These are phyloP conservation scores for Boechera retrofracta DNA, from an alignment of 345 rosid species.

Conservation along the genomic window DNA sequence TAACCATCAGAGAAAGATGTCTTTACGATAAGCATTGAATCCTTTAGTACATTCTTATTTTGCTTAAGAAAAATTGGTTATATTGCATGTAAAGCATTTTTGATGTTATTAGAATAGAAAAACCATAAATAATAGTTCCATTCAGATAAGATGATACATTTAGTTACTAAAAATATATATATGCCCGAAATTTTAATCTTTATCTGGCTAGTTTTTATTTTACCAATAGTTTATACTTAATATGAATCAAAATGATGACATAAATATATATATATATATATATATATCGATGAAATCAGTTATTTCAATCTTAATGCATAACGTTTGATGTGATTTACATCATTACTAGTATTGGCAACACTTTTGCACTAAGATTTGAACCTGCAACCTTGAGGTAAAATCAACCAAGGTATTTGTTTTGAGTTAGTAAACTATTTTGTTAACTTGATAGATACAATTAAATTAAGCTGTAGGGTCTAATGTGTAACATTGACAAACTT, in stretches of 20 bases:
- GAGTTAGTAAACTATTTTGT: background rate
- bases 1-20: background rate
- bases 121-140: background rate
- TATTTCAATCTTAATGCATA: too few relatives aligned
- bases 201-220: background rate
- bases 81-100: background rate
- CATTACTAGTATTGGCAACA: too few relatives aligned
- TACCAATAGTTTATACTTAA: too few relatives aligned
- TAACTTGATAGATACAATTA: conserved; percentile 6
- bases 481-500: conserved; percentile 34
- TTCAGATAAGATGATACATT: background rate
- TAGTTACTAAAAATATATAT: background rate
- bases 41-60: background rate
- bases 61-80: background rate
- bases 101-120: background rate
- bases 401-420: background rate
- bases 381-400: conserved; percentile 6
- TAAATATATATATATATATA: too few relatives aligned
- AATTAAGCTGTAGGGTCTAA: conserved; percentile 15
- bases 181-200: background rate
- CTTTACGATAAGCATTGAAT: background rate
- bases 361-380: background rate
- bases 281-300: too few relatives aligned
- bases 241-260: too few relatives aligned
- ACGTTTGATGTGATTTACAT: too few relatives aligned